A percentile compares a stretch with the other conserved stretches of the same genome.
These are phyloP conservation scores for Aspergillus clavatus DNA, from an alignment of 2,329 filamentous ascomycete species.

Conservation along the genomic window DNA sequence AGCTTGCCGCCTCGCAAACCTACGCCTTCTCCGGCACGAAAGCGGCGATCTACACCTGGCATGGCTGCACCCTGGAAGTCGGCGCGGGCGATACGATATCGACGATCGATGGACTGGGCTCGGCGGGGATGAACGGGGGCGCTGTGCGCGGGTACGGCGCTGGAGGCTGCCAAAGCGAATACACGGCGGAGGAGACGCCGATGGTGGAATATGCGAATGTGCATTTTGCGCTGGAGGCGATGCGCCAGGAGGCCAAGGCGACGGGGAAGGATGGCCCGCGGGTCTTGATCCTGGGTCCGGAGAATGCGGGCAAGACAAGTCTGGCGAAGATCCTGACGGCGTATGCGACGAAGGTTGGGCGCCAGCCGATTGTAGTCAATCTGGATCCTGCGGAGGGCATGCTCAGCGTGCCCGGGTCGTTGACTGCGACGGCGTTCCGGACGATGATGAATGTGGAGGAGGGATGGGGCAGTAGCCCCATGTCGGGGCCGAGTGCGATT, in stretches of 20 bases:
- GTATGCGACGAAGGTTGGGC: slow-evolving; percentile 69
- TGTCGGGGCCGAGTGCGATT: slow-evolving; percentile 79
- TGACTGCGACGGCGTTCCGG: slow-evolving; percentile 82
- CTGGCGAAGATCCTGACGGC: slow-evolving; percentile 70
- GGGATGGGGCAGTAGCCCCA: slow-evolving; percentile 85
- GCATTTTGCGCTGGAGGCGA: slow-evolving; percentile 75
- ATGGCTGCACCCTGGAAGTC: slow-evolving; percentile 81
- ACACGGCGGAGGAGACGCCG: slow-evolving; percentile 72
- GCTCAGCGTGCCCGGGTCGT: slow-evolving; percentile 70
- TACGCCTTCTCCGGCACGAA: slow-evolving; percentile 81
- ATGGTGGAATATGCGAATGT: slow-evolving; percentile 77
- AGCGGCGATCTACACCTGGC: slow-evolving; percentile 86
- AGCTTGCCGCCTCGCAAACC: slow-evolving; percentile 72
- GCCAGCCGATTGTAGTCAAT: slow-evolving; percentile 78
- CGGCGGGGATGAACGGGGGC: slow-evolving; percentile 20
- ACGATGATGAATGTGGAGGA: slow-evolving; percentile 84
- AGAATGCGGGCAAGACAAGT: slow-evolving; percentile 77
- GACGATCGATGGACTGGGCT: slow-evolving; percentile 25
- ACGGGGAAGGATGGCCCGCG: slow-evolving; percentile 61
- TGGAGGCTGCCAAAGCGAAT: slow-evolving; percentile 63
- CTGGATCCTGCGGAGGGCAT: slow-evolving; percentile 76
- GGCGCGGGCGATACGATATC: slow-evolving; percentile 53
- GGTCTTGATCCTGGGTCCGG: slow-evolving; percentile 76
- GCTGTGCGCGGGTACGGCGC: slow-evolving; percentile 34
- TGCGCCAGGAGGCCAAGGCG: slow-evolving; percentile 59